A percentile compares a stretch with the other conserved stretches of the same genome.
Conservation (phyloP, 306 rosid species). For the Adenanthera pavonina region DNA sequence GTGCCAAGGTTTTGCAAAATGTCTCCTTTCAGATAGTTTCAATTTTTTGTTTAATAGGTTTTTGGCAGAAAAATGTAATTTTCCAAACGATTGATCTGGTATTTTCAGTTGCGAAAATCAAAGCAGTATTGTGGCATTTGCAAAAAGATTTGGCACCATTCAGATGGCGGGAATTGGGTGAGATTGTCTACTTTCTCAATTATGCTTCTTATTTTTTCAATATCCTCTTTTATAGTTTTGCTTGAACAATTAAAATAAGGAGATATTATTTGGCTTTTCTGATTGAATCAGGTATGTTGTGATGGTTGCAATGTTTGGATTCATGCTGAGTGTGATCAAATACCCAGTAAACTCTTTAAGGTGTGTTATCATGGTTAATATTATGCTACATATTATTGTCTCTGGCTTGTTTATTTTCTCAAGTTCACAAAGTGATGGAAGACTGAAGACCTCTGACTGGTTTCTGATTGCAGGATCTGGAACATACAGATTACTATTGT, state of each 20-base stretch:
- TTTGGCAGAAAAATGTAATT: constrained; percentile 28
- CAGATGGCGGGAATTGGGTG: constrained; percentile 97
- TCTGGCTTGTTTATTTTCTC: constrained; percentile 21
- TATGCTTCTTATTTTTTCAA: constrained; percentile 12
- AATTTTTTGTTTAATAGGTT: constrained; percentile 23
- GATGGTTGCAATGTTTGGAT: constrained; percentile 99
- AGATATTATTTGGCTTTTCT: constrained; percentile 42
- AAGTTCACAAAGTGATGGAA: constrained; percentile 13
- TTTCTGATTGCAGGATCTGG: constrained; percentile 69
- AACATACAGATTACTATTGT: constrained; percentile 78
- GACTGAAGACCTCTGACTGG: constrained; percentile 33
- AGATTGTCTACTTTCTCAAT: constrained; percentile 51
- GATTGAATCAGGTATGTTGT: constrained; percentile 77
- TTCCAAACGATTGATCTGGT: constrained; percentile 33
- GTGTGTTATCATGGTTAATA: constrained; percentile 47
- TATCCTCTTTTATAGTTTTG: constrained; percentile 1
- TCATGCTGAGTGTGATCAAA: constrained; percentile 90
- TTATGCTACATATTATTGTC: constrained; percentile 13
- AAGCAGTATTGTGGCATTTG: constrained; percentile 97
- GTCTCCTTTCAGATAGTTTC: constrained; percentile 17
- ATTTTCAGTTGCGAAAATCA: constrained; percentile 75
- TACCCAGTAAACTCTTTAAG: constrained; percentile 69
- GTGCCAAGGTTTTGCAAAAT: constrained; percentile 70
- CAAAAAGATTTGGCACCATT: constrained; percentile 92
- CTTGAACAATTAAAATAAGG: background rate